Evolutionary conservation across 2,329 filamentous ascomycete species (phyloP).

Genomic region (Talaromyces atroroseus): DNA sequence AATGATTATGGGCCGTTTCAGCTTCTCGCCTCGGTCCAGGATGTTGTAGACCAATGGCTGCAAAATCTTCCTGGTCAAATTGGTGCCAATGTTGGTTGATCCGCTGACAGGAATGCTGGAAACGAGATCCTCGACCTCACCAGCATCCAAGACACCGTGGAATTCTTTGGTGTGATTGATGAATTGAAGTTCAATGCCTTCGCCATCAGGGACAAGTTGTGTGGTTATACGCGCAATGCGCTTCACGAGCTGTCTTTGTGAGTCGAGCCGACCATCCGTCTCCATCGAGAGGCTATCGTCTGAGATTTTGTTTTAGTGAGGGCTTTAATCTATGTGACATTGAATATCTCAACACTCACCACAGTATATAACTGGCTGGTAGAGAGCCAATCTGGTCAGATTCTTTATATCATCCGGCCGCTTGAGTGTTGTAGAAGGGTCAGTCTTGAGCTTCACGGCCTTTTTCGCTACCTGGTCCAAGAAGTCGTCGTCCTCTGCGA

Average conservation of each 20-base stretch:
- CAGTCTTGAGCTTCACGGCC: not conserved
- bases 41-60: not conserved
- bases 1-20: constrained; percentile 1
- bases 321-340: not conserved
- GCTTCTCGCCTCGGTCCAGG: not conserved
- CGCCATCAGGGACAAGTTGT: not conserved
- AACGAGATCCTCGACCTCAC: not conserved
- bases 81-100: not conserved
- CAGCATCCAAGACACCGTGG: not conserved
- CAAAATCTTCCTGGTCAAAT: not conserved
- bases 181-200: not conserved
- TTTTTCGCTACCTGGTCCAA: not conserved
- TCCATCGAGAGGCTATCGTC: not conserved
- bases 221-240: not conserved
- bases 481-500: not conserved
- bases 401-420: not conserved
- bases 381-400: not conserved
- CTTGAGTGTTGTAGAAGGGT: not conserved
- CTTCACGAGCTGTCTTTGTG: not conserved
- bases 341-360: not conserved
- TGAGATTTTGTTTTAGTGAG: not conserved
- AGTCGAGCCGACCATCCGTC: not conserved
- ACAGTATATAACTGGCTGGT: constrained; percentile 2
- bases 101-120: not conserved
- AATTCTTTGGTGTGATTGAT: not conserved